Evolutionary conservation across 2,329 filamentous ascomycete genomes (phyloP).

Genomic region (Fusarium sp.): DNA sequence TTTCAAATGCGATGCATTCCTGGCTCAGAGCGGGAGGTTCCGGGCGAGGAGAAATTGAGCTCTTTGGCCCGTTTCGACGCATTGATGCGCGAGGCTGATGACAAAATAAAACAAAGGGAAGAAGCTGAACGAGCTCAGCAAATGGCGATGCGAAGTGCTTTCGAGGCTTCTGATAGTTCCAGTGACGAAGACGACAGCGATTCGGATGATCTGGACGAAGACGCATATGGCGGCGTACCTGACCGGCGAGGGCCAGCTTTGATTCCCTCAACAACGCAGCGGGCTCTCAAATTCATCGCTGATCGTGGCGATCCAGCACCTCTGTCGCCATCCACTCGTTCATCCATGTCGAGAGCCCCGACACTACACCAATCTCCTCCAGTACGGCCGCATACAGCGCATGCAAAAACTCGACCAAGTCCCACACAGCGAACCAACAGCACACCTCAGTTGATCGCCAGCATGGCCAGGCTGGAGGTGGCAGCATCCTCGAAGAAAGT

Average conservation of each 20-base stretch:
- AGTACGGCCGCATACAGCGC: conserved; percentile 66
- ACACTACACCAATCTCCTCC: conserved; percentile 42
- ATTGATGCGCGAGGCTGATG: conserved; percentile 71
- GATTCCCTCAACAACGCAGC: conserved; percentile 62
- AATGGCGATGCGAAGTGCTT: conserved; percentile 60
- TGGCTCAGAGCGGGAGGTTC: conserved; percentile 65
- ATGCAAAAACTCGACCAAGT: conserved; percentile 61
- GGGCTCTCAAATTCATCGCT: conserved; percentile 64
- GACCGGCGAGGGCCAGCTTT: conserved; percentile 49
- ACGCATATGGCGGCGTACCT: conserved; percentile 55
- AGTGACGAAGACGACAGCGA: conserved; percentile 56
- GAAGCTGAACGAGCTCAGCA: conserved; percentile 51
- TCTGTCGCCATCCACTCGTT: conserved; percentile 51
- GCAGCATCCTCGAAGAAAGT: conserved; percentile 43
- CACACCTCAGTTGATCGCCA: conserved; percentile 59
- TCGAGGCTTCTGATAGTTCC: conserved; percentile 63
- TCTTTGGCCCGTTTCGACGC: conserved; percentile 75
- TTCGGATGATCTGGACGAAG: conserved; percentile 57
- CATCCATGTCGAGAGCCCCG: conserved; percentile 48
- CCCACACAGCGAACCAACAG: conserved; percentile 61
- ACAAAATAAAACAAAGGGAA: conserved; percentile 59
- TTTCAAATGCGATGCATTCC: conserved; percentile 74
- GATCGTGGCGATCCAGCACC: conserved; percentile 55
- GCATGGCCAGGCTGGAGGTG: conserved; percentile 43
- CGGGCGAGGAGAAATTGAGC: conserved; percentile 72